Percentiles rank a stretch among this genome's conserved stretches.
Evolutionary conservation across 2,329 filamentous ascomycete genomes (phyloP).

Genomic region (Fusarium hostae): DNA sequence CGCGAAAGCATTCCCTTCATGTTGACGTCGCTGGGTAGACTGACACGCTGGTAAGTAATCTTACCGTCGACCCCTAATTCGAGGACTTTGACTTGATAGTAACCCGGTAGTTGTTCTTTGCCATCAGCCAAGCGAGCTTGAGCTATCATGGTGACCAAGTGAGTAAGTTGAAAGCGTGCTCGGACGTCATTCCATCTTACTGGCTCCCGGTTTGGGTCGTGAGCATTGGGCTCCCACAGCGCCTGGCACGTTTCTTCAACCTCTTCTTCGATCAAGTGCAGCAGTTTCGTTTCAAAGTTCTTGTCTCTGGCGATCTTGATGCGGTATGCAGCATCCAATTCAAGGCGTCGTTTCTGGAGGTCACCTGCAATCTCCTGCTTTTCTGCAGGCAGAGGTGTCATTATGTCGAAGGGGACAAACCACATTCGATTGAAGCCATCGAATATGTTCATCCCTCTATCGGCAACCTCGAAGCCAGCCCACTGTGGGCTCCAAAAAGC

Average conservation of each 20-base stretch:
- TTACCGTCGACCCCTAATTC: constrained; percentile 33
- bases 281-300: neutral
- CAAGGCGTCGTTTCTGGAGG: constrained; percentile 10
- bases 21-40: constrained; percentile 18
- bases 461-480: neutral
- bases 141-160: constrained; percentile 32
- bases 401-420: constrained; percentile 36
- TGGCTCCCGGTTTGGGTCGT: neutral
- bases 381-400: constrained; percentile 17
- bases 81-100: constrained; percentile 28
- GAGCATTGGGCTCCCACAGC: constrained; percentile 30
- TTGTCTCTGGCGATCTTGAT: neutral
- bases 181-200: constrained; percentile 27
- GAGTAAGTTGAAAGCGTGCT: neutral
- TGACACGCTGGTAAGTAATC: constrained; percentile 14
- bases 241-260: constrained; percentile 17
- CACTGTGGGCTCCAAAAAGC: constrained; percentile 35
- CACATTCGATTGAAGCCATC: constrained; percentile 41
- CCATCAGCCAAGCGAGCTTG: constrained; percentile 32
- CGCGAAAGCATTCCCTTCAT: constrained; percentile 18
- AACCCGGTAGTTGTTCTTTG: constrained; percentile 28
- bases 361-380: constrained; percentile 15
- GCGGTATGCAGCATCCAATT: constrained; percentile 5
- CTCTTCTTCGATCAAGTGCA: constrained; percentile 26
- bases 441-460: constrained; percentile 29